A percentile compares a stretch with the other conserved stretches of the same genome.
Evolutionary conservation across 2,329 filamentous ascomycete species (phyloP).

Genomic region (Sphaerulina populicola): DNA sequence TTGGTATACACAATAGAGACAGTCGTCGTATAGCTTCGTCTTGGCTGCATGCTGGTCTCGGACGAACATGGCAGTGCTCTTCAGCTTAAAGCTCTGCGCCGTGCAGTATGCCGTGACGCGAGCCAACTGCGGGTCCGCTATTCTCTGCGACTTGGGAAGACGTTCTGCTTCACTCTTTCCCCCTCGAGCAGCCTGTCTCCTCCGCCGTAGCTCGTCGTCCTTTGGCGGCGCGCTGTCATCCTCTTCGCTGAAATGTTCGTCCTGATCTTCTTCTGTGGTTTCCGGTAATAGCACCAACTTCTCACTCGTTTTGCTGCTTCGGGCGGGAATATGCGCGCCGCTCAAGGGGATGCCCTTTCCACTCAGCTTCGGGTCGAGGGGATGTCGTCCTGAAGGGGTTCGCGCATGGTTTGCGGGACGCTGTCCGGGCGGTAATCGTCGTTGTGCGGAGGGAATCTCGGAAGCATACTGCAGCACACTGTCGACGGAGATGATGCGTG

Average conservation of each 20-base stretch:
- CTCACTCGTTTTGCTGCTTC: slow-evolving; percentile 89
- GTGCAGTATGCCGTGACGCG: slow-evolving; percentile 94
- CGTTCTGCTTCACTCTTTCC: slow-evolving; percentile 89
- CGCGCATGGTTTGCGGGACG: slow-evolving; percentile 42
- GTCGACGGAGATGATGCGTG: slow-evolving; percentile 80
- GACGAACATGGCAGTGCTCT: slow-evolving; percentile 78
- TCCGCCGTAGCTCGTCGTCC: slow-evolving; percentile 59
- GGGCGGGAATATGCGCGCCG: slow-evolving; percentile 58
- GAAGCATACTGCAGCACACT: slow-evolving; percentile 90
- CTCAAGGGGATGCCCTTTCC: slow-evolving; percentile 41
- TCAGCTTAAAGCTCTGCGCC: slow-evolving; percentile 85
- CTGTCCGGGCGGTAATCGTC: slow-evolving; percentile 58
- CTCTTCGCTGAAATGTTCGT: slow-evolving; percentile 50
- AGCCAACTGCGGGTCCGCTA: slow-evolving; percentile 65
- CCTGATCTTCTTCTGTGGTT: slow-evolving; percentile 49
- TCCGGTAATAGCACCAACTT: slow-evolving; percentile 94
- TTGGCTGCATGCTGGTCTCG: slow-evolving; percentile 79
- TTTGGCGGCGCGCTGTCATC: slow-evolving; percentile 51
- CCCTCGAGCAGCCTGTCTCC: slow-evolving; percentile 53
- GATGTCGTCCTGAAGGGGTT: slow-evolving; percentile 45
- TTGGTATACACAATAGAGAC: slow-evolving; percentile 91
- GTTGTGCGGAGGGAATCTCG: slow-evolving; percentile 90
- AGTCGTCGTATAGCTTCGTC: slow-evolving; percentile 97
- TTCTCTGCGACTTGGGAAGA: slow-evolving; percentile 75
- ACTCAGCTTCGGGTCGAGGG: slow-evolving; percentile 48